Conservation (phyloP, 2,329 filamentous ascomycete genomes). For the Dactylellina parvicollis region DNA sequence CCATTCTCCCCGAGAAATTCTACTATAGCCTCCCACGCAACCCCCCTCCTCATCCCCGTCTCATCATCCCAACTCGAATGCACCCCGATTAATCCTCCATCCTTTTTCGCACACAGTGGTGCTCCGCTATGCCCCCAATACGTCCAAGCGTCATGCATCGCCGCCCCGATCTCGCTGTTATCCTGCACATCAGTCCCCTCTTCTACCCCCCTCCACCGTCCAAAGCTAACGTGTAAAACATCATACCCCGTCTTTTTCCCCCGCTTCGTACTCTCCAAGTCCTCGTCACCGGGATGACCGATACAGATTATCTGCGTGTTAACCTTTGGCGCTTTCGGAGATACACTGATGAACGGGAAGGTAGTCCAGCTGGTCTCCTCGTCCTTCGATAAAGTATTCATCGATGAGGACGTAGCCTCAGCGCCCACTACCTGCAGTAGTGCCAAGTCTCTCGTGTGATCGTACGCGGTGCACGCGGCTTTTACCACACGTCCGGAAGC, state of each 20-base stretch:
- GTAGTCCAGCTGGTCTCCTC: background rate
- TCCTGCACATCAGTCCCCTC: conserved; percentile 64
- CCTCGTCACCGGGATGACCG: conserved; percentile 62
- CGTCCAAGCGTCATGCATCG: conserved; percentile 69
- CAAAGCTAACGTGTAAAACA: conserved; percentile 64
- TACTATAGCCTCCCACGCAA: conserved; percentile 63
- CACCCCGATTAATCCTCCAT: conserved; percentile 64
- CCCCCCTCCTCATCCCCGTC: conserved; percentile 66
- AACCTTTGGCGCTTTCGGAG: conserved; percentile 33
- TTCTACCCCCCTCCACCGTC: conserved; percentile 62
- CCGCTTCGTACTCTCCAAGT: conserved; percentile 63
- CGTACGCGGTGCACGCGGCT: conserved; percentile 63
- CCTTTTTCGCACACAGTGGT: conserved; percentile 62
- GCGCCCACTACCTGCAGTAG: conserved; percentile 62
- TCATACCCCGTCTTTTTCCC: conserved; percentile 64
- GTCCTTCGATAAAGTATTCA: conserved; percentile 4
- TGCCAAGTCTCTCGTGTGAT: conserved; percentile 64
- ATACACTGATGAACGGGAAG: conserved; percentile 23
- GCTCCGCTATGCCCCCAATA: conserved; percentile 70
- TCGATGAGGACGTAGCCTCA: conserved; percentile 57
- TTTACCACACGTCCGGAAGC: conserved; percentile 62
- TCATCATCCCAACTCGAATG: conserved; percentile 68
- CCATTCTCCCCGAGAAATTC: conserved; percentile 60
- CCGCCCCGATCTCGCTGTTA: conserved; percentile 66
- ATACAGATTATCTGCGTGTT: conserved; percentile 60